A percentile compares a stretch with the other conserved stretches of the same genome.
Evolutionary conservation across 176 grass and related monocot species (phyloP).

Genomic region (Carex littledalei): DNA sequence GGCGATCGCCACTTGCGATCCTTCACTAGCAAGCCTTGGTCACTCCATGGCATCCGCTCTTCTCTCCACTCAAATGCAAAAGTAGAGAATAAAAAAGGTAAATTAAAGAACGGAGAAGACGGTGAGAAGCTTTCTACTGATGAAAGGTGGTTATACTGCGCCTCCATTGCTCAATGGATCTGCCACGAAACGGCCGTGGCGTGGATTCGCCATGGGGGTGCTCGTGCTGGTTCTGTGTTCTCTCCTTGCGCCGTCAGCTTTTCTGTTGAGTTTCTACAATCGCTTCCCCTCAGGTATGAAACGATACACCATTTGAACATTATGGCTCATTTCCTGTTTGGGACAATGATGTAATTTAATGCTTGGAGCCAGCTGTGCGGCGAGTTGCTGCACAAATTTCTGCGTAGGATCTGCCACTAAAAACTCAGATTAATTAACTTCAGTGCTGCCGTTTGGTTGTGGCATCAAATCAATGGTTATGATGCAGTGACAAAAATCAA

Average conservation of each 20-base stretch:
- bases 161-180: conserved; percentile 3
- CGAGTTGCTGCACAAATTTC: neutral
- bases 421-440: neutral
- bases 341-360: neutral
- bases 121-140: neutral
- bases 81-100: neutral
- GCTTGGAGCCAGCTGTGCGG: neutral
- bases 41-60: conserved; percentile 7
- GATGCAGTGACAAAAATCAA: neutral
- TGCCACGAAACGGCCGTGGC: conserved; percentile 56
- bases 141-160: conserved; percentile 49
- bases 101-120: neutral
- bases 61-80: neutral
- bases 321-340: neutral
- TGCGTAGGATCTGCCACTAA: neutral
- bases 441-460: neutral
- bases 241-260: conserved; percentile 53
- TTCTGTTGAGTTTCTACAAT: conserved; percentile 61
- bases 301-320: neutral
- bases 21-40: neutral
- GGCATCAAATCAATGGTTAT: neutral
- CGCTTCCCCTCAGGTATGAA: conserved; percentile 39
- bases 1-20: neutral
- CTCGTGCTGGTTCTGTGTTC: conserved; percentile 65
- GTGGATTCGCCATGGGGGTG: conserved; percentile 40